Conservation (phyloP, 306 rosid species). For the Citrullus mucosospermus region DNA sequence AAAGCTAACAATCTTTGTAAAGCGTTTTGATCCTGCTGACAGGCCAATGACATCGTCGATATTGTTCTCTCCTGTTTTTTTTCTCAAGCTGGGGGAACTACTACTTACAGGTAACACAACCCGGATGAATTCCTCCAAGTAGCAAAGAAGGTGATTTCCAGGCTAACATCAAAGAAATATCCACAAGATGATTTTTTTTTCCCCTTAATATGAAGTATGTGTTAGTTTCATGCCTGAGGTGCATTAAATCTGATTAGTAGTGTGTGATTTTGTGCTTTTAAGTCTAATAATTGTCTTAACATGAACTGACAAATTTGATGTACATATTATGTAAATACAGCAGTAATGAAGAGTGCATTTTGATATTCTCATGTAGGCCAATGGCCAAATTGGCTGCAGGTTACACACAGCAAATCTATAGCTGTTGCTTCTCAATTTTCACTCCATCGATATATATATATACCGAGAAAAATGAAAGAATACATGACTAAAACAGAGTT, state of each 20-base stretch:
- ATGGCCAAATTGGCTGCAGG: not conserved
- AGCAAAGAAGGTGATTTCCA: not conserved
- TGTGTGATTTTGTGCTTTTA: slow-evolving; percentile 11
- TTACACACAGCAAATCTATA: not conserved
- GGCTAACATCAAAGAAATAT: not conserved
- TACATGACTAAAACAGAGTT: too few species aligned
- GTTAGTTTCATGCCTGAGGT: slow-evolving; percentile 13
- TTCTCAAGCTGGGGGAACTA: slow-evolving; percentile 32
- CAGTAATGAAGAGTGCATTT: slow-evolving; percentile 23
- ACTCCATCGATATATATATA: too few species aligned
- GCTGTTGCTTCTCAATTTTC: too few species aligned
- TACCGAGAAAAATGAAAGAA: too few species aligned
- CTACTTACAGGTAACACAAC: slow-evolving; percentile 6
- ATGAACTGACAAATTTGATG: slow-evolving; percentile 48
- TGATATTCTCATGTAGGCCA: not conserved
- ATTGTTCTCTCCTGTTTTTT: slow-evolving; percentile 26
- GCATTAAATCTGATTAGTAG: slow-evolving; percentile 21
- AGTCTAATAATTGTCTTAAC: slow-evolving; percentile 9
- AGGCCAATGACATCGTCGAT: slow-evolving; percentile 20
- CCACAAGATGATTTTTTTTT: not conserved
- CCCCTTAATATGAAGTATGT: slow-evolving; percentile 8
- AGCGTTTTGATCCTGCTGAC: slow-evolving; percentile 79
- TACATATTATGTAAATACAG: slow-evolving; percentile 73
- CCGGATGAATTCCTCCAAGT: slow-evolving; percentile 8
- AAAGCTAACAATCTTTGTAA: slow-evolving; percentile 90